Base-by-base conservation (phyloP, 306 rosid species). In the Castanopsis chinensis region DNA sequence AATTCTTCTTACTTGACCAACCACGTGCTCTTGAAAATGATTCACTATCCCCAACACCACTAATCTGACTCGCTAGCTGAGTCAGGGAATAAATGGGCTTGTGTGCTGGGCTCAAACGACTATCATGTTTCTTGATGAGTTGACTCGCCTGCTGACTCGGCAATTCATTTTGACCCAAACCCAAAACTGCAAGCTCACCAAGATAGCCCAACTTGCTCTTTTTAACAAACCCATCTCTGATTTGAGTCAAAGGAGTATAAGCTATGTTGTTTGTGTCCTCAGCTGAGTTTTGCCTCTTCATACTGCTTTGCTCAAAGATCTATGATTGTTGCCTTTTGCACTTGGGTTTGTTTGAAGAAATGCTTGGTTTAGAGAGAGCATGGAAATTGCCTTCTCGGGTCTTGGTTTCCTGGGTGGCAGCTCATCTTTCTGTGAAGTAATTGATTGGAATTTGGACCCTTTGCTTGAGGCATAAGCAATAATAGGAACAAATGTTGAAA, bases 311-410 rank as follows among this genome's bases (percentile, higher is more conserved):
- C 79, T 75, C 74, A 51, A 69, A 77, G 9, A 43, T 2, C 30
- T 57, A 59, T 45, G 80, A 15, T 37, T 9, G 18, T 68, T 53
- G 55, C 64, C 61, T 65, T 74, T 53, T 58, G 17, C 67, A 35
- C 65, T 28, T 70, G 49, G 82, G 82, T 69, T 35, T 76, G 53
- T 71, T 72, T 60, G 76, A 69, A 30, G 83, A 76, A 52, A 72
- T 78, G 78, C 80, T 74, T 14, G 74, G 35, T 58, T 71, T 77
- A 8, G 73, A 84, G 73, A 84, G 5, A 20, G 75, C 84, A 54
- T 58, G 13, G 78, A 53, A 61, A 28, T 52, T 79, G 67, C 74
- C 60, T 53, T 67, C 28, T 64, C 73, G 9, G 65, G 52, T 13
- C 19, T 12, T 49, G 17, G 74, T 37, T 59, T 80, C 52, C 58